Base-by-base conservation (phyloP, 768 basidiomycete genomes). In the Leccinellum luteum region DNA sequence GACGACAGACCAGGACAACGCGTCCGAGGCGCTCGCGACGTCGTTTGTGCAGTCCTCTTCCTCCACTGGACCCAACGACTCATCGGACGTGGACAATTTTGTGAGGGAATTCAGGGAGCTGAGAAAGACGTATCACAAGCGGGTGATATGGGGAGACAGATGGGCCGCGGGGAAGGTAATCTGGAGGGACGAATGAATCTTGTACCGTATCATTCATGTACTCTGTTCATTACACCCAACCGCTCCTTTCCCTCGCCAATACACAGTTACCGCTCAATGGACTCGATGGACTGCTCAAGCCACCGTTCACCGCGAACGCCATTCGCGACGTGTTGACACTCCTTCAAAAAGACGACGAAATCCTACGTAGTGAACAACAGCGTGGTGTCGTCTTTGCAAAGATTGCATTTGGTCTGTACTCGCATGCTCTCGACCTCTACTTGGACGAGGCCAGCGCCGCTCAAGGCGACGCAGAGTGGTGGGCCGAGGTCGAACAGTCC, bases 61-160 rank as follows among this genome's bases (percentile, higher is more conserved):
- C 7, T 65, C 73, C 19, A 61, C 73, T 19, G 63, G 27, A 23
- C 38, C 60, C 54, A 64, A 56, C 51, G 69, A 73, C 45, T 60
- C 70, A 59, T 52, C 61, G 52, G 90, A 90, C 32, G 81, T 94
- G 23, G 94, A 97, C 58, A 85, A 88, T 45, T 98, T 98, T 62
- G 83, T 97, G 52, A 86, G 79, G 64, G 85, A 92, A 64, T 97
- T 95, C 76, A 92, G 88, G 67, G 92, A 94, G 52, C 70, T 85
- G 41, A 76, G 96, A 62, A 95, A 92, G 74, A 79, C 81, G n/a
- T 98, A 94, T 72, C 95, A 98, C 71, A 97, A 96, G 73, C 80
- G 95, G 17, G 86, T 86, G 2, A 86, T 96, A 69, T 97, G 92
- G 90, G 84, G 85, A 17, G 90, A 94, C 68, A 79, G 87, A 63